Evolutionary conservation across 805 yeast species (phyloP), one percentile per base, ranked within the genome.

Genomic region (Suhomyces kilbournensis): DNA sequence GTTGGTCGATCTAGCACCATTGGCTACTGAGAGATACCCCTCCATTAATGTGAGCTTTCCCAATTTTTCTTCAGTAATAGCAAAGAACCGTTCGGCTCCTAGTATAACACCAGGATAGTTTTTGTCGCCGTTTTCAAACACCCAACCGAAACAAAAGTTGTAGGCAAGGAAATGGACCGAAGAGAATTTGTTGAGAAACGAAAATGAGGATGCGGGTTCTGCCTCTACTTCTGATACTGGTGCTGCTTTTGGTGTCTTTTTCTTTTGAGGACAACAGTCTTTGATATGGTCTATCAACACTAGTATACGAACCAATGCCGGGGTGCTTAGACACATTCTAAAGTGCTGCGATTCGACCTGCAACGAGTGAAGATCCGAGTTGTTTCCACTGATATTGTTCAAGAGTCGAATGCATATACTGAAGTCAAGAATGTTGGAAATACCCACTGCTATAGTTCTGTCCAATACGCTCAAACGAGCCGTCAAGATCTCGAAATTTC

Each of bases 111-210:
- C 97, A 0, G 90, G 90, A 49, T 72, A 75, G 28, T 68, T 71
- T 20, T 75, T 76, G 1, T 62, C 54, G 1, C 65, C 63, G 4
- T 65, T 66, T n/a, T 80, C 84, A 62, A 86, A 87, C 3, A 87
- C 64, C 91, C 96, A 90, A 0, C 97, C 96, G 32, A 87, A 53
- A 55, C 96, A 87, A 53, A 88, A 74, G 56, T 86, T 81, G 57
- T 84, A 79, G 0, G 90, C 80, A 5, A 84, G 64, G 22, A 86
- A 73, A 46, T 82, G 86, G 28, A 86, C 69, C 0, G 89, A 74
- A 46, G 75, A 77, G 55, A 76, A 72, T n/a, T 67, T 66, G 46
- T 52, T 44, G 43, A 53, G 51, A 44, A 50, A 49, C 3, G 55
- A 15, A 20, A 34, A n/a, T 3, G 44, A 22, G 3, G 50, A 48